Evolutionary conservation across 228 moss, liverwort and hornwort species (phyloP).

Genomic region (Sphagnum magellanicum): DNA sequence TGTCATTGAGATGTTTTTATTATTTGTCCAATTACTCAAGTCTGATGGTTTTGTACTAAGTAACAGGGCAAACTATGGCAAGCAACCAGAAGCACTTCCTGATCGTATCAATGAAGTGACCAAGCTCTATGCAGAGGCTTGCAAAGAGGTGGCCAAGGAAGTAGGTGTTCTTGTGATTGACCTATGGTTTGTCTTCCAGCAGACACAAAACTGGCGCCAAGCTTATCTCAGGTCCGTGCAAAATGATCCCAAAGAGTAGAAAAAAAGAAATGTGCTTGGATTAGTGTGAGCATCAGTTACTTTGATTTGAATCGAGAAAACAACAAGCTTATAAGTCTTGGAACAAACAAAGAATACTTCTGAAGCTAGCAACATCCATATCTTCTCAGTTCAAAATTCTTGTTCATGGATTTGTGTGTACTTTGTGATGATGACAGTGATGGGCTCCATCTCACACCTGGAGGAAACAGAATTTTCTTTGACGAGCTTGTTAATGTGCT

Average conservation of each 20-base stretch:
- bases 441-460: constrained; percentile 9
- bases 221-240: constrained; percentile 4
- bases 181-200: constrained; percentile 7
- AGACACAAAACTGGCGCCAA: constrained; percentile 4
- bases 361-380: not conserved
- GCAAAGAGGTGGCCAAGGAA: constrained; percentile 7
- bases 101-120: constrained; percentile 6
- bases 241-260: not conserved
- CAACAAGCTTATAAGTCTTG: too few relatives aligned
- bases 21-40: not conserved
- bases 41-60: too few relatives aligned
- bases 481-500: constrained; percentile 7
- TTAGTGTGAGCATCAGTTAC: too few relatives aligned
- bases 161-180: constrained; percentile 5
- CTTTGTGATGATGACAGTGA: constrained; percentile 4
- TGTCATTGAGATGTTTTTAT: not conserved
- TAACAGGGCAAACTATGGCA: constrained; percentile 8
- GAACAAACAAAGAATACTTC: too few relatives aligned
- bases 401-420: not conserved
- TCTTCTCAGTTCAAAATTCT: not conserved
- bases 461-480: constrained; percentile 5
- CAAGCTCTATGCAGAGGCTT: constrained; percentile 6
- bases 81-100: constrained; percentile 2
- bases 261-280: too few relatives aligned
- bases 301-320: too few relatives aligned